Evolutionary conservation across 495 filamentous ascomycete genomes (phyloP), one percentile per base, ranked within the genome.

Genomic region (Hypoxylon rickii): DNA sequence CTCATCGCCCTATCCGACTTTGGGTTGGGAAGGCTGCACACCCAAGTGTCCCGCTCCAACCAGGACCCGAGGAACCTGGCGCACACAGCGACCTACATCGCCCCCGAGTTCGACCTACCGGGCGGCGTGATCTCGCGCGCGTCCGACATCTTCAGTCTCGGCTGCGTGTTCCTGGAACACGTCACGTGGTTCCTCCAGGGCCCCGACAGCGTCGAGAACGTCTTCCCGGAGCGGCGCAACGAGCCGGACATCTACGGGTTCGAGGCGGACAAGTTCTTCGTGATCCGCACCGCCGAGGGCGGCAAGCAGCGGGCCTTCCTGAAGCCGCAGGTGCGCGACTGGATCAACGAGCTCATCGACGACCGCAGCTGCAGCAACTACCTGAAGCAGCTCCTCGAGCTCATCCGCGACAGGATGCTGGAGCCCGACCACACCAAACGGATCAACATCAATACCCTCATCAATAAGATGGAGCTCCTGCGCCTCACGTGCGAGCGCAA

Each of bases 61-160:
- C 59, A 49, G 15, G 13, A 63, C 6, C 59, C 59, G 11, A 44
- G 3, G 31, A 16, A 44, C 2, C 10, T 63, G 7, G 11, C 42
- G 2, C 8, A 22, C 5, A 51, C 34, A 16, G 42, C 53, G 11
- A 63, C 59, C 21, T 63, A 63, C 18, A 39, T 22, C 15, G 59
- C 59, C 7, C 59, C 59, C 2, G 59, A 58, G 19, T 63, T 63
- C 38, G 59, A 63, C 13, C 15, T 63, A 3, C 2, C 13, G 0
- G 17, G 46, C 17, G 48, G 52, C 0, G 24, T 16, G 32, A 44
- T 63, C 22, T 63, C 59, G 6, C 59, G 59, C 11, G 59, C 53
- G 12, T 63, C 59, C 12, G 59, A 63, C 18, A 45, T 63, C 10
- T 63, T 58, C 19, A 53, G 53, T 33, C 53, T 63, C 22, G 59